phyloP scores from a whole-genome alignment of 164 flowering plant genomes.

The Pachysandra terminalis region DNA sequence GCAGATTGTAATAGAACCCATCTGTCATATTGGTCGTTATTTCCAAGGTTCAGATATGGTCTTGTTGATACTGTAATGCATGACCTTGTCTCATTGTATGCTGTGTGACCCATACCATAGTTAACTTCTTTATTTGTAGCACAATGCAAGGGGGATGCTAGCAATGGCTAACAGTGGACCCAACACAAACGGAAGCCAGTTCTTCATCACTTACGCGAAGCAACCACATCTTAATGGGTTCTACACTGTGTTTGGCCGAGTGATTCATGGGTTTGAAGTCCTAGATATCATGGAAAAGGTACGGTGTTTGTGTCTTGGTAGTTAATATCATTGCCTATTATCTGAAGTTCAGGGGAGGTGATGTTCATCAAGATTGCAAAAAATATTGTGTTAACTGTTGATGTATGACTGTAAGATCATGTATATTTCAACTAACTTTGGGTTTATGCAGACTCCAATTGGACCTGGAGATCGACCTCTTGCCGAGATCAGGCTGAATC shows the following conservation, averaged over 20 bases:
- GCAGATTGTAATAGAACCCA: not conserved
- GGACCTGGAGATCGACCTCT: slow-evolving; percentile 62
- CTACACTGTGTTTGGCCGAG: slow-evolving; percentile 92
- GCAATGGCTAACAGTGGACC: slow-evolving; percentile 99
- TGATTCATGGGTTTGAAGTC: slow-evolving; percentile 98
- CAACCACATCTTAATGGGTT: slow-evolving; percentile 94
- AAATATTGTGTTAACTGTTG: too few relatives aligned
- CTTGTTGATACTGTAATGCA: not conserved
- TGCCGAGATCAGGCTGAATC: slow-evolving; percentile 77
- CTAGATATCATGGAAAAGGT: slow-evolving; percentile 98
- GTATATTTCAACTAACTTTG: too few relatives aligned
- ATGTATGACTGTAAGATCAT: too few relatives aligned
- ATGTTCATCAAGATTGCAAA: too few relatives aligned
- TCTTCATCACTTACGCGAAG: slow-evolving; percentile 80
- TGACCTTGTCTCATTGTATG: not conserved
- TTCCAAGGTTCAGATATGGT: not conserved
- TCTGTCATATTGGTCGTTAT: not conserved
- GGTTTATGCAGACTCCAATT: slow-evolving; percentile 42
- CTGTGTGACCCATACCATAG: not conserved
- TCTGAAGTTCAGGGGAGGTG: not conserved
- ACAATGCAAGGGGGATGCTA: slow-evolving; percentile 88
- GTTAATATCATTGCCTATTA: not conserved
- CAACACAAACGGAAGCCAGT: slow-evolving; percentile 94
- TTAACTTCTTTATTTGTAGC: slow-evolving; percentile 27
- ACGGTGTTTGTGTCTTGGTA: slow-evolving; percentile 2